Evolutionary conservation across 139 green algal genomes (phyloP), one percentile per base, ranked within the genome.

Genomic region (Chlamydomonas eustigma): DNA sequence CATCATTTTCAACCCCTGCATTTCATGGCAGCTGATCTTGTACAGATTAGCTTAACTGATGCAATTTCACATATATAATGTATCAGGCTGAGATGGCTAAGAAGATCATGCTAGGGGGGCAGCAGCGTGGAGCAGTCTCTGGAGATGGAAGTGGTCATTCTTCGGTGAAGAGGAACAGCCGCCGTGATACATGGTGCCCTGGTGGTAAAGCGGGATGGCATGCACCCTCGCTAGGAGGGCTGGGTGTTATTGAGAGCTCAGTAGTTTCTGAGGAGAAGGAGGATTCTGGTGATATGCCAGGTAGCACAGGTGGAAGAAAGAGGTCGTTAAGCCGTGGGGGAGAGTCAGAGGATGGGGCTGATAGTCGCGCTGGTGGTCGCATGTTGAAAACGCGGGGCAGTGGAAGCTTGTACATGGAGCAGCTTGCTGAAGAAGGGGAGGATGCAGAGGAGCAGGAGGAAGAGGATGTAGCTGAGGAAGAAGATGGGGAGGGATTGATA

Each of bases 161-260:
- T n/a, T 22, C 30, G 1, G 33, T 52, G 50, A 82, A 80, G 80
- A 37, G 71, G 5, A 89, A 65, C 74, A 83, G 37, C 66, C 75
- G 85, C 35, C 78, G 85, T 2, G 81, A 87, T 51, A 89, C 85
- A 1, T 89, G 85, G 85, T 89, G 85, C 64, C 81, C 85, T 1
- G 81, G 81, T 0, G 77, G 81, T 73, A 87, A 86, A n/a, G 78
- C 68, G 24, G 79, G 70, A 3, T 89, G 81, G 81, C 69, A 50
- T 0, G 69, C 75, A 5, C 85, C 81, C 0, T 36, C 75, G 0
- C 18, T 28, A 8, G 63, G 63, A 58, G 12, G 12, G 44, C 12
- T 18, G 12, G 6, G n/a, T 25, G 52, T 22, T 31, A 12, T 58
- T 12, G 12, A 12, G 22, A 22, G 22, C 12, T 58, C 44, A 58